Percentiles rank a stretch among this genome's conserved stretches.
Evolutionary conservation across 768 basidiomycete genomes (phyloP).

Genomic region (Lyophyllum atratum): DNA sequence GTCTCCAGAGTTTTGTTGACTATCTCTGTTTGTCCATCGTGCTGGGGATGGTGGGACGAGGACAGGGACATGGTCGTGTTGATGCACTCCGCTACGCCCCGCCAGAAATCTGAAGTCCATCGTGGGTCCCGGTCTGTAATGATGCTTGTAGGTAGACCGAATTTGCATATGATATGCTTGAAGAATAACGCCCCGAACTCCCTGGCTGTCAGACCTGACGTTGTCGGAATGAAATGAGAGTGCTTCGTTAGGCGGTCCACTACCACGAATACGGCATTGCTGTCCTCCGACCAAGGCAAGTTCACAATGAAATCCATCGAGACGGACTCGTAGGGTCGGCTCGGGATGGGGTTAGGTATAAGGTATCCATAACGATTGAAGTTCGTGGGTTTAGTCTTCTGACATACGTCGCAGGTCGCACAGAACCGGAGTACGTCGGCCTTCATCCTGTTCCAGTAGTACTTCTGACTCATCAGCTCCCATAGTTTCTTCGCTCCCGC

Average conservation of each 20-base stretch:
- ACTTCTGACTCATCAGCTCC: too few species aligned
- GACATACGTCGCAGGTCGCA: too few species aligned
- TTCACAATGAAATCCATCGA: too few species aligned
- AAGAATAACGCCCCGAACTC: neutral
- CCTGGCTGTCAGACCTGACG: neutral
- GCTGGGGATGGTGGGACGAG: neutral
- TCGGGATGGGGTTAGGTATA: too few species aligned
- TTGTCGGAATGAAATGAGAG: neutral
- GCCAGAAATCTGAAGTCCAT: neutral
- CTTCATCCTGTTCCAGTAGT: too few species aligned
- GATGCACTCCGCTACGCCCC: neutral
- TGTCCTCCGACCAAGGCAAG: too few species aligned
- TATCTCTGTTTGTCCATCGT: neutral
- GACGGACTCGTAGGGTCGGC: too few species aligned
- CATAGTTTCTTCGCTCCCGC: too few species aligned
- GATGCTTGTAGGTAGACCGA: neutral
- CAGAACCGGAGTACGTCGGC: too few species aligned
- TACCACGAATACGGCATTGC: too few species aligned
- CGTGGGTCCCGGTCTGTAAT: neutral
- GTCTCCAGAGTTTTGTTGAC: neutral
- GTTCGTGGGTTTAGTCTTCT: too few species aligned
- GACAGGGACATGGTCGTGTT: neutral
- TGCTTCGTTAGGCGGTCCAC: neutral
- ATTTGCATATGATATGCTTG: neutral
- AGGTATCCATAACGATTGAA: too few species aligned